Evolutionary conservation across 208 protist species (phyloP), one percentile per base, ranked within the genome.

Genomic region (Wallacemonas collosoma): DNA sequence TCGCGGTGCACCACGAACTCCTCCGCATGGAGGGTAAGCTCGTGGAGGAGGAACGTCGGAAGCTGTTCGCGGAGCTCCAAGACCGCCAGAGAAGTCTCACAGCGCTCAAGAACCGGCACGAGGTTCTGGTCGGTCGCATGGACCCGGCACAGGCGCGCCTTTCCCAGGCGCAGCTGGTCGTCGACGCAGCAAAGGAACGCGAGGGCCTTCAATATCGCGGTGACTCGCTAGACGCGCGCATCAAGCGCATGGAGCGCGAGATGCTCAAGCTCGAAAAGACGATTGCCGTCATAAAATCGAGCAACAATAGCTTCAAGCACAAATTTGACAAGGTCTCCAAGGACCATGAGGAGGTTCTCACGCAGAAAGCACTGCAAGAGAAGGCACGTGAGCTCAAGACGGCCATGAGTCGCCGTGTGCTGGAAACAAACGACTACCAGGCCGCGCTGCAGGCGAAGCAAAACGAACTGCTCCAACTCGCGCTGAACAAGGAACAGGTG

Each of bases 201-300:
- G 94, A 98, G 73, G 79, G 80, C 39, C 86, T 97, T 58, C 94
- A 98, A 74, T 77, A 75, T 60, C 73, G 85, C 62, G 94, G 91
- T 43, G 94, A 97, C 70, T 82, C 82, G 12, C 79, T 96, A 7
- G 89, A 98, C 69, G 63, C 72, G 26, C 71, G 90, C 56, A 93
- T 98, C 67, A 81, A 84, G 44, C 82, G 88, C 58, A 73, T 90
- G 60, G 93, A 97, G 77, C 71, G 72, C 41, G 87, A 98, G 68
- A 79, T 91, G 35, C 70, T 76, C 40, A 95, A 93, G 69, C 74
- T 98, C 36, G 87, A 95, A 41, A 91, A 94, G 61, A 95, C 93
- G 47, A 83, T 98, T 17, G 53, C 74, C 38, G 55, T 93, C 14
- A 78, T 97, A 54, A 86, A 87, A 35, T 75, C 79, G n/a, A 90